Evolutionary conservation across 345 rosid species (phyloP).

Genomic region (Linum tenue): DNA sequence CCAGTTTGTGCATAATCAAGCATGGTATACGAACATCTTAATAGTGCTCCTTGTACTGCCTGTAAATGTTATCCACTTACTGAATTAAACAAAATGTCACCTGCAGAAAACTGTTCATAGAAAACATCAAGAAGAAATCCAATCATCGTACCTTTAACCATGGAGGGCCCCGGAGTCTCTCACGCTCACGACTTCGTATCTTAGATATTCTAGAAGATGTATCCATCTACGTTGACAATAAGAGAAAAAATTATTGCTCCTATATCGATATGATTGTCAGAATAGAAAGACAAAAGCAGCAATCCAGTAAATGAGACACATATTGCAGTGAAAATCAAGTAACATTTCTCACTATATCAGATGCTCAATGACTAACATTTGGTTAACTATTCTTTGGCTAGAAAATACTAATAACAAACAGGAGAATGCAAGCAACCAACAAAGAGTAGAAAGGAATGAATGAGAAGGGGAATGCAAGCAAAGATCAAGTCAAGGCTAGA

Average conservation of each 20-base stretch:
- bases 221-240: slow-evolving; percentile 82
- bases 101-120: neutral
- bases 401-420: too few species aligned
- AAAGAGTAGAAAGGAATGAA: too few species aligned
- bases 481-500: too few species aligned
- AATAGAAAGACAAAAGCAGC: neutral
- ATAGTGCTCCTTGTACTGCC: slow-evolving; percentile 80
- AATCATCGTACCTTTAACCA: slow-evolving; percentile 70
- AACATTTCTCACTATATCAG: neutral
- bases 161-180: slow-evolving; percentile 90
- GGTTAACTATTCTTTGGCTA: too few species aligned
- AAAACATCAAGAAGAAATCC: neutral
- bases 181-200: slow-evolving; percentile 80
- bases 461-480: too few species aligned
- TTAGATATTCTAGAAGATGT: slow-evolving; percentile 93
- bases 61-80: slow-evolving; percentile 18
- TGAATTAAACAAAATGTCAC: neutral
- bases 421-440: too few species aligned
- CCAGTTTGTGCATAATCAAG: slow-evolving; percentile 98
- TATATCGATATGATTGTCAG: neutral
- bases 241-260: slow-evolving; percentile 10
- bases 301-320: neutral
- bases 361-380: neutral
- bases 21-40: slow-evolving; percentile 62
- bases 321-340: neutral